Evolutionary conservation across 306 rosid genomes (phyloP).

Genomic region (Casuarina cunninghamiana): DNA sequence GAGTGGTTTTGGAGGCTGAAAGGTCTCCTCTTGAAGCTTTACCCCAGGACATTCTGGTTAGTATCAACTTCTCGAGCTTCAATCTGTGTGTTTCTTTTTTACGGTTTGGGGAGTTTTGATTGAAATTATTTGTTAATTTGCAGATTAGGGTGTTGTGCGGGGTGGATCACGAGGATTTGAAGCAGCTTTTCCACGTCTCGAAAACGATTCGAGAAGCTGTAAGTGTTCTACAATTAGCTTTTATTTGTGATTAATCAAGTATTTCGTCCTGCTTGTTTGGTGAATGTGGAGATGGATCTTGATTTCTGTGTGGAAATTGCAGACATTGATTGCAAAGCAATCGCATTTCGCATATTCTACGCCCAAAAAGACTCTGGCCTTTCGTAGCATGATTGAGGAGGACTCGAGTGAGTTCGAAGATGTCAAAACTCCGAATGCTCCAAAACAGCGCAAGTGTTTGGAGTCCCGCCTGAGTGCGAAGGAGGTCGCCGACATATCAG

Average conservation of each 20-base stretch:
- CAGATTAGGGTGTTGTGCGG: constrained; percentile 63
- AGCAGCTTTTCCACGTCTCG: constrained; percentile 63
- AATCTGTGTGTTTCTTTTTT: not conserved
- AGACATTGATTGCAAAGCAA: constrained; percentile 55
- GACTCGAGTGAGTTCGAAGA: constrained; percentile 34
- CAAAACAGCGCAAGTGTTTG: constrained; percentile 26
- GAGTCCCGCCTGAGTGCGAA: constrained; percentile 30
- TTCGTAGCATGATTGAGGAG: constrained; percentile 34
- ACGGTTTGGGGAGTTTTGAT: not conserved
- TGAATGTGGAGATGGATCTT: constrained; percentile 18
- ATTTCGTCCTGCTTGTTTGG: not conserved
- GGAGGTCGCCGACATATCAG: constrained; percentile 45
- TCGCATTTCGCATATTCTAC: constrained; percentile 66
- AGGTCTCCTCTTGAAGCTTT: constrained; percentile 54
- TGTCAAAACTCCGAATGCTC: constrained; percentile 61
- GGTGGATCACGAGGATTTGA: constrained; percentile 74
- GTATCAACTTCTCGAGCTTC: constrained; percentile 13
- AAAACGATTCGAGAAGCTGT: constrained; percentile 64
- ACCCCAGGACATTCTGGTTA: constrained; percentile 76
- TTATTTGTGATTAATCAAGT: not conserved
- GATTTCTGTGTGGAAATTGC: constrained; percentile 23
- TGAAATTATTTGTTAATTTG: constrained; percentile 2
- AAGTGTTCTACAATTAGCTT: constrained; percentile 13
- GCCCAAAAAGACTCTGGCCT: constrained; percentile 52
- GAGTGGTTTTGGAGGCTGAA: constrained; percentile 11